A percentile compares a stretch with the other conserved stretches of the same genome.
Conservation (phyloP, 2,329 filamentous ascomycete genomes). For the Gyromitra esculenta region DNA sequence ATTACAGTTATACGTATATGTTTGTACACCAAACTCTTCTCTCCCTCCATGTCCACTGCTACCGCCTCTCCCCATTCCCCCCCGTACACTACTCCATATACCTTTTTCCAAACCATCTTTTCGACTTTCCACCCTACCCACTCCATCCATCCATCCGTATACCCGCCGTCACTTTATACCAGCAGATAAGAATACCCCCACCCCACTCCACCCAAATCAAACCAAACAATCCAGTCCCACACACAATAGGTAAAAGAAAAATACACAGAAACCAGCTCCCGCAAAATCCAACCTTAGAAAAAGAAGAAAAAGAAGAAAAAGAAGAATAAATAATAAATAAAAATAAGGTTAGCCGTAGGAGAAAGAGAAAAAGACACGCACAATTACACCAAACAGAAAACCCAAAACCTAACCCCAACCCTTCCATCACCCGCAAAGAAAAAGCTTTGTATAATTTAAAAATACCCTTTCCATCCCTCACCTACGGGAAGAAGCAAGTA, state of each 20-base stretch:
- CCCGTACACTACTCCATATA: background rate
- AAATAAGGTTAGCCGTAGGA: background rate
- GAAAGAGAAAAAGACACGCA: background rate
- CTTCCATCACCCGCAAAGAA: background rate
- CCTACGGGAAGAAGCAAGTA: background rate
- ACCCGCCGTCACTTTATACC: background rate
- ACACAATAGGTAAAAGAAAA: background rate
- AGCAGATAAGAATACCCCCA: background rate
- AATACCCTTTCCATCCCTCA: conserved; percentile 20
- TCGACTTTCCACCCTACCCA: background rate
- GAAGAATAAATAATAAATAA: background rate
- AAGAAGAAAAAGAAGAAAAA: conserved; percentile 8
- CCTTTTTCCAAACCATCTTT: background rate
- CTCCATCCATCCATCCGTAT: background rate
- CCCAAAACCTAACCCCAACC: conserved; percentile 13
- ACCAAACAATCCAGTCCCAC: background rate
- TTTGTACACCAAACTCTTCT: conserved; percentile 29
- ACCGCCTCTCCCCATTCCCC: background rate
- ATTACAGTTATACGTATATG: conserved; percentile 49
- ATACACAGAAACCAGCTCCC: conserved; percentile 10
- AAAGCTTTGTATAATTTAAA: conserved; percentile 12
- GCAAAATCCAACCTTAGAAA: conserved; percentile 10
- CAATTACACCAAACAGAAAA: conserved; percentile 7
- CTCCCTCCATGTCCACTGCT: background rate
- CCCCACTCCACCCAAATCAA: background rate